These are phyloP conservation scores for Elaeis oleifera DNA, from an alignment of 202 grass and related monocot species.

Conservation along the genomic window DNA sequence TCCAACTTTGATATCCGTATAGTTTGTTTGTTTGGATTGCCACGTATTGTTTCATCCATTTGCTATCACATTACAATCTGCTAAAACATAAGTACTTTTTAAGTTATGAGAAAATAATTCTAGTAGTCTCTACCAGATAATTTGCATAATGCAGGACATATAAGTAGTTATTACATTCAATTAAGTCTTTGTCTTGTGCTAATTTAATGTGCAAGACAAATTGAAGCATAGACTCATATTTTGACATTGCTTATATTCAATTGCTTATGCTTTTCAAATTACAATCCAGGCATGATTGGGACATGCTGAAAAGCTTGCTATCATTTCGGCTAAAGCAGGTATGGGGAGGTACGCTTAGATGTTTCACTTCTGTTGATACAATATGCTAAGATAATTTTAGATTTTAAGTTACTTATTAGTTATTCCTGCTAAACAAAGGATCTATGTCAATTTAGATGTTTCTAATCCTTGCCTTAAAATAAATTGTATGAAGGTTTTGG, in stretches of 20 bases:
- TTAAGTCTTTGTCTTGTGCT: no score
- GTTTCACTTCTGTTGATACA: slow-evolving; percentile 27
- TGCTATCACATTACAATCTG: no score
- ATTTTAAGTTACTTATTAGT: neutral
- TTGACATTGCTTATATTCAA: slow-evolving; percentile 11
- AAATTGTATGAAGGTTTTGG: slow-evolving; percentile 48
- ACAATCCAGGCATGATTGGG: slow-evolving; percentile 77
- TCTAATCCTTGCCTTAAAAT: slow-evolving; percentile 20
- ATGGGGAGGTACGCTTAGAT: slow-evolving; percentile 47
- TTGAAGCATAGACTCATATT: no score
- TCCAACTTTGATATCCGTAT: no score
- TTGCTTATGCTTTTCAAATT: slow-evolving; percentile 17
- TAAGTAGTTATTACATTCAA: no score
- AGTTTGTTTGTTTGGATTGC: no score
- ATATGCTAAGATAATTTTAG: slow-evolving; percentile 1
- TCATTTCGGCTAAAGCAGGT: slow-evolving; percentile 92
- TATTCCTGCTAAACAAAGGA: neutral
- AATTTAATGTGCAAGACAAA: no score
- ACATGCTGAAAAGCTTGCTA: slow-evolving; percentile 60
- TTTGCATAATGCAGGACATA: no score
- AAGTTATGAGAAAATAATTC: no score
- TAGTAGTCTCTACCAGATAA: no score
- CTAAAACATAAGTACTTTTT: no score
- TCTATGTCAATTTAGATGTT: neutral
- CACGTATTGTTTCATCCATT: no score